Percentiles rank a stretch among this genome's conserved stretches.
Conservation (phyloP, 2,329 filamentous ascomycete species). For the Lasiodiplodia hormozganensis region DNA sequence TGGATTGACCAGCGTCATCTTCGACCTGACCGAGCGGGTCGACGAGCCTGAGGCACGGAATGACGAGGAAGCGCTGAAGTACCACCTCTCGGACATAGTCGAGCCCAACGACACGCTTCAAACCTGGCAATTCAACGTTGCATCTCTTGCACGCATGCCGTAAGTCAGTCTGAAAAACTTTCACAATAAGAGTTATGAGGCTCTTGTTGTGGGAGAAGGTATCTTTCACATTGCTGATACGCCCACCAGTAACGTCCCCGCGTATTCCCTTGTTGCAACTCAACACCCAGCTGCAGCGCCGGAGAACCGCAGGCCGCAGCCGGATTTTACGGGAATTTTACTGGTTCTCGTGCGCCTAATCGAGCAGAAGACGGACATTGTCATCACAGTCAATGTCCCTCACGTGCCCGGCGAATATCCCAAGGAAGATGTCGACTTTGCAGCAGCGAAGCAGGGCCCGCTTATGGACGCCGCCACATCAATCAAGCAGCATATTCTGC, state of each 20-base stretch:
- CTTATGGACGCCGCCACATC: conserved; percentile 67
- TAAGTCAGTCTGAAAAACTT: conserved; percentile 37
- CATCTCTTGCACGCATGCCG: conserved; percentile 45
- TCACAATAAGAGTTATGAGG: neutral
- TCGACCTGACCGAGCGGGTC: conserved; percentile 89
- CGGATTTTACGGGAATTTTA: conserved; percentile 74
- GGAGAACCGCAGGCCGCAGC: conserved; percentile 36
- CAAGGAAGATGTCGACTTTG: conserved; percentile 73
- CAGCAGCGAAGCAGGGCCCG: conserved; percentile 69
- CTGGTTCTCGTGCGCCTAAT: conserved; percentile 79
- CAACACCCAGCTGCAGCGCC: conserved; percentile 49
- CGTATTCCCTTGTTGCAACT: conserved; percentile 73
- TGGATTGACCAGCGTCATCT: conserved; percentile 85
- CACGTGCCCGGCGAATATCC: conserved; percentile 78
- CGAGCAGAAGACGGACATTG: conserved; percentile 74
- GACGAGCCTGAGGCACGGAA: conserved; percentile 64
- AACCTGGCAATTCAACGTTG: conserved; percentile 40
- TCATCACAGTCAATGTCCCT: conserved; percentile 88
- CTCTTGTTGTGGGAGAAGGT: neutral
- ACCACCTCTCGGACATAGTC: conserved; percentile 58
- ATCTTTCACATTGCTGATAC: neutral
- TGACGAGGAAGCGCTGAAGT: conserved; percentile 69
- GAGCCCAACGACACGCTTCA: conserved; percentile 45
- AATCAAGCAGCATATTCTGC: conserved; percentile 74
- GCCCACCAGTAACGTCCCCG: conserved; percentile 57